Evolutionary conservation across 31 red algal genomes (phyloP).

Genomic region (Endocladia muricata): DNA sequence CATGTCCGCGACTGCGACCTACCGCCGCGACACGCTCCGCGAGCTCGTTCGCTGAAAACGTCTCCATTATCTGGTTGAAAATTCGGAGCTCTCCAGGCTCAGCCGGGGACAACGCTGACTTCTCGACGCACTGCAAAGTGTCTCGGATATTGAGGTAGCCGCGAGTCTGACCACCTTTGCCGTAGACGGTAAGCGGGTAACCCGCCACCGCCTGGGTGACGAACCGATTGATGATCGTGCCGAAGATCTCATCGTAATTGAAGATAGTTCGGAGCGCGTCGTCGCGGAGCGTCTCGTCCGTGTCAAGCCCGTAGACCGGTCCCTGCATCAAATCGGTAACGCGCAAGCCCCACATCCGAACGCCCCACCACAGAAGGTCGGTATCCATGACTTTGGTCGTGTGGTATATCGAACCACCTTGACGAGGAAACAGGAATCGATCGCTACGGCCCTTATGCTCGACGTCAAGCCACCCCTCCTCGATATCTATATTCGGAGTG

Average conservation of each 20-base stretch:
- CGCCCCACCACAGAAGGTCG: neutral
- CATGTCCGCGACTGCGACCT: neutral
- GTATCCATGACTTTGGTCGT: too few species aligned
- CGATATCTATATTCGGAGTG: too few species aligned
- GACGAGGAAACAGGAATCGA: too few species aligned
- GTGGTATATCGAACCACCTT: too few species aligned
- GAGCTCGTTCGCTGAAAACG: neutral
- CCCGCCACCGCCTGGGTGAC: neutral
- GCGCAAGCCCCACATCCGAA: neutral
- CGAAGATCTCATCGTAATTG: neutral
- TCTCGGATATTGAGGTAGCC: slow-evolving; percentile 1
- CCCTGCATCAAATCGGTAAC: slow-evolving; percentile 1
- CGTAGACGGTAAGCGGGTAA: neutral
- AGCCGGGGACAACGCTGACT: neutral
- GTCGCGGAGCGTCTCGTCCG: neutral
- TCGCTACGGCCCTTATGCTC: too few species aligned
- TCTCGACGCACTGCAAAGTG: neutral
- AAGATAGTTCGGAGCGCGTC: neutral
- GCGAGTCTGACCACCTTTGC: neutral
- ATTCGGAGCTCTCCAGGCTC: neutral
- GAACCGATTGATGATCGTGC: neutral
- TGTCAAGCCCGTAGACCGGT: neutral
- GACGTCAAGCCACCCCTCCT: too few species aligned
- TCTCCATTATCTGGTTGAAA: neutral
- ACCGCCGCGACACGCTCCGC: neutral